These are phyloP conservation scores for Aphanomyces invadans DNA, from an alignment of 352 stramenopile genomes.

Conservation along the genomic window DNA sequence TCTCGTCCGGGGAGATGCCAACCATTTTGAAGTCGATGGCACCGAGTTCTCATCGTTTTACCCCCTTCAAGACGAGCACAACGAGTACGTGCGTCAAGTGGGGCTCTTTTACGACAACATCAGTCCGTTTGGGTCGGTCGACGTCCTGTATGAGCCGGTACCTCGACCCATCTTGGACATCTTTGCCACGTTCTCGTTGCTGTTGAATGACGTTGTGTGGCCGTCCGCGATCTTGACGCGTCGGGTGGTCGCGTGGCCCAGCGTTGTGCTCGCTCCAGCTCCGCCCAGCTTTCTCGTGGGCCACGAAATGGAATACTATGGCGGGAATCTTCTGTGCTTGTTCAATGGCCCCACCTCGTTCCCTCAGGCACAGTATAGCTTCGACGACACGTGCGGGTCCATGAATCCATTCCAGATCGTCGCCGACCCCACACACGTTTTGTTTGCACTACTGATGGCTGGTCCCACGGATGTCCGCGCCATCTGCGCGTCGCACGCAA, in stretches of 20 bases:
- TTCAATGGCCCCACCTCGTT: not conserved
- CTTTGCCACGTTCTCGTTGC: not conserved
- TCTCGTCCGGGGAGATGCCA: not conserved
- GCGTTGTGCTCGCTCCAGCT: not conserved
- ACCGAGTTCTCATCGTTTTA: not conserved
- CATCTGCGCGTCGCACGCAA: no score
- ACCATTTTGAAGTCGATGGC: conserved; percentile 2
- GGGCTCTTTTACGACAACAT: not conserved
- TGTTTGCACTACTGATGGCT: not conserved
- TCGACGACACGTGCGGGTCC: not conserved
- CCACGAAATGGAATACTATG: not conserved
- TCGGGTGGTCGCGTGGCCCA: no score
- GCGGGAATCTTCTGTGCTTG: conserved; percentile 11
- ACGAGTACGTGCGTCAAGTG: not conserved
- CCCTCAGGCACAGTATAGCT: not conserved
- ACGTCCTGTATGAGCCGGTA: not conserved
- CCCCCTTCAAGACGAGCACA: not conserved
- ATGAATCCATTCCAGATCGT: not conserved
- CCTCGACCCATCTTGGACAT: not conserved
- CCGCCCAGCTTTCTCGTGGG: not conserved
- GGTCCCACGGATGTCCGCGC: no score
- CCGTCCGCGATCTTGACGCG: not conserved
- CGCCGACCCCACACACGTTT: no score
- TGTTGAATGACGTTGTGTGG: not conserved
- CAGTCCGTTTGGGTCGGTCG: conserved; percentile 6